Evolutionary conservation across 306 rosid species (phyloP), one percentile per base, ranked within the genome.

Genomic region (Ormosia emarginata): DNA sequence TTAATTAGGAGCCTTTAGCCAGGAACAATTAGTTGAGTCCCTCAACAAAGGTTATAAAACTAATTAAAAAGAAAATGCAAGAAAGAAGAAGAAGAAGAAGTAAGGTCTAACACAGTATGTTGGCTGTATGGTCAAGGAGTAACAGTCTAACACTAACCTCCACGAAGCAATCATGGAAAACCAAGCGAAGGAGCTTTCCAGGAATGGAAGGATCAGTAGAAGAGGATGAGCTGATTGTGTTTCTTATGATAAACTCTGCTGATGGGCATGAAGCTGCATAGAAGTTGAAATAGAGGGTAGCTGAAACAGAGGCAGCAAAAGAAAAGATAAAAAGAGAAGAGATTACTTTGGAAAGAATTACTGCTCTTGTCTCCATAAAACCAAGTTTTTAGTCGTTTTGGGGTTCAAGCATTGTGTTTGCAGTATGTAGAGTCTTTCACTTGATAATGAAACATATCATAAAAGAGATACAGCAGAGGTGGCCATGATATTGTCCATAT

Each of bases 151-250:
- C 15, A 77, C 85, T 82, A 62, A 94, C 98, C 97, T 91, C 97
- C 37, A 92, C 98, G 36, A 92, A 94, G 87, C 98, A 94, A 79
- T 94, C 98, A 81, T 92, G 98, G 86, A 94, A 94, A 62, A 91
- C 80, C 87, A 94, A 78, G 78, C 98, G 98, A 67, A 94, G 95
- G 82, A 94, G 98, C 89, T 93, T 92, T 34, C 95, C 97, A 3
- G 98, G 97, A 67, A 93, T 41, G 33, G 97, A 77, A 34, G 97
- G 92, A 83, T 94, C 98, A 15, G 9, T 34, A 11, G 90, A 82
- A 55, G 95, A 89, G 77, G 93, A 90, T 37, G 97, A 88, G 36
- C 83, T 80, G 11, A 94, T 92, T 3, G 88, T 83, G 84, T 87
- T 84, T 84, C 91, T 83, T 52, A 94, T 88, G 18, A 91, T 65